Base-by-base conservation (phyloP, 1,284 basidiomycete species). In the Coniferiporia sulphurascens region DNA sequence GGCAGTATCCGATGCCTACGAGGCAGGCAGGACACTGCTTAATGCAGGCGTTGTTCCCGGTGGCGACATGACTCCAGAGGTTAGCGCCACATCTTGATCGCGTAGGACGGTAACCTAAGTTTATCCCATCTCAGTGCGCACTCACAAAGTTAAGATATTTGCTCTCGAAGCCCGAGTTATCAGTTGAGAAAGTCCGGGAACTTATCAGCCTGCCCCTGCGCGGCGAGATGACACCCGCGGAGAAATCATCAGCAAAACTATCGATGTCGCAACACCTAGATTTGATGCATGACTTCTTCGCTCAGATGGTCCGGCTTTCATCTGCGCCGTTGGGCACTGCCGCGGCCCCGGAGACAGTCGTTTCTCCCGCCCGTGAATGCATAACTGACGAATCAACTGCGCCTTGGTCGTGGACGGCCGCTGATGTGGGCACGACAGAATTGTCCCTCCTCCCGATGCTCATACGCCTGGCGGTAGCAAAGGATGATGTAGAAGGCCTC, bases 21-120 rank as follows among this genome's bases (percentile, higher is more conserved):
- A 91, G 68, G 88, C 91, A 13, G 93, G 93, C 5, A 80, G 86
- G 63, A 84, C 84, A 4, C 75, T 97, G 6, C 75, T 87, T 15
- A 80, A 82, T 56, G 79, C 76, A n/a, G 91, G 92, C 1, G 85
- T 93, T 27, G 80, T 93, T 22, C 80, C 89, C 0, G 91, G 90
- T 8, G 85, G 82, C 27, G 94, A 97, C 71, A 96, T 97, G 94
- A 96, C 95, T 1, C 91, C 93, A 12, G 94, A 97, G 81, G 92
- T 91, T 63, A 64, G 72, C 35, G 41, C 27, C 57, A 34, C 13
- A 27, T 10, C 10, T n/a, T 27, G 46, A 21, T 27, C 50, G 17
- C 4, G 36, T 22, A 17, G 32, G 19, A 8, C 46, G 27, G 66
- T 58, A 1, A 32, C 51, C 60, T 35, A 34, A 36, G 3, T 35